Evolutionary conservation across 371 early-diverging fungal species (phyloP).

Genomic region (Mortierella sp.): DNA sequence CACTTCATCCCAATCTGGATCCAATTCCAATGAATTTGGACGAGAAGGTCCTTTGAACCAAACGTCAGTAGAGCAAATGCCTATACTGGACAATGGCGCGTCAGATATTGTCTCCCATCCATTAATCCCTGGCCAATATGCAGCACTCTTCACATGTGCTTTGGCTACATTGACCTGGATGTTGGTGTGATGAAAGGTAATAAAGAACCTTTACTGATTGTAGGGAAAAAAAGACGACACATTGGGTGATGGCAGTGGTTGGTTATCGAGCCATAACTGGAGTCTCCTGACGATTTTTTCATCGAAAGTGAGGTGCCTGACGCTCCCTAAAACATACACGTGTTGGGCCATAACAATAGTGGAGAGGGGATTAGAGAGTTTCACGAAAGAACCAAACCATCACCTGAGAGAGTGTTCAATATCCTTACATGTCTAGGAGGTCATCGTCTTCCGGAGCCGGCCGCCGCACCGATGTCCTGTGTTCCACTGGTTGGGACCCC

Average conservation of each 20-base stretch:
- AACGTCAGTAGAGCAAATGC: slow-evolving; percentile 7
- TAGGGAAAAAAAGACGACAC: too few relatives aligned
- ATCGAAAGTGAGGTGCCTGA: slow-evolving; percentile 16
- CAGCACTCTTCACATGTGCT: background rate
- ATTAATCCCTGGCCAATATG: background rate
- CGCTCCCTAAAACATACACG: slow-evolving; percentile 13
- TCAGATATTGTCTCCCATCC: background rate
- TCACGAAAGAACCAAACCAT: background rate
- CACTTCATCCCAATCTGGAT: background rate
- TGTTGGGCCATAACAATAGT: background rate
- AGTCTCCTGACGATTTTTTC: too few relatives aligned
- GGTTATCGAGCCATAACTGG: too few relatives aligned
- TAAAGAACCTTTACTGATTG: too few relatives aligned
- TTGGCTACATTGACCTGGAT: slow-evolving; percentile 19
- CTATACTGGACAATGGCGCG: slow-evolving; percentile 6
- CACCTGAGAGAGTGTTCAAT: background rate
- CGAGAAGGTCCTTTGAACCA: background rate
- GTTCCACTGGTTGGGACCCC: slow-evolving; percentile 46
- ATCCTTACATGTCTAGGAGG: slow-evolving; percentile 21
- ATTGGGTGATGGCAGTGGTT: too few relatives aligned
- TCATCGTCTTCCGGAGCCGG: slow-evolving; percentile 66
- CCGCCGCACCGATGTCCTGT: slow-evolving; percentile 64
- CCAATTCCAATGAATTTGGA: background rate
- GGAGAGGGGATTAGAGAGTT: background rate
- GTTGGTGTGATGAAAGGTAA: background rate